Evolutionary conservation across 495 filamentous ascomycete genomes (phyloP).

Genomic region (Penicillium waksmanii): DNA sequence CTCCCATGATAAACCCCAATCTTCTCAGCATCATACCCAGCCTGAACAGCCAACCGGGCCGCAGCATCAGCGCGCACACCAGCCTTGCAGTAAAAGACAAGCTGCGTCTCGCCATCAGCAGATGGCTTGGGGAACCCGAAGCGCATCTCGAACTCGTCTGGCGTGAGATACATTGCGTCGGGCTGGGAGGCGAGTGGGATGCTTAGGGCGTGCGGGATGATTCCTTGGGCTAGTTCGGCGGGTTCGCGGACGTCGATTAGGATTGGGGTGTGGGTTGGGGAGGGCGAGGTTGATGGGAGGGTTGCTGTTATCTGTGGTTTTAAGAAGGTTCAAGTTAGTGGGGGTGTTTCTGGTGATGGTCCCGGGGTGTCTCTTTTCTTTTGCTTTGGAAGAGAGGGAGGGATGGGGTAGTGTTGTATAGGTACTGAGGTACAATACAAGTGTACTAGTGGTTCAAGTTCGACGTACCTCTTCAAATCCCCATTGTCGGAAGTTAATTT

Average conservation of each 20-base stretch:
- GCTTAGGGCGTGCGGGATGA: slow-evolving; percentile 78
- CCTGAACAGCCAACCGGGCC: slow-evolving; percentile 75
- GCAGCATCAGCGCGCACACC: slow-evolving; percentile 82
- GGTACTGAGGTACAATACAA: not conserved
- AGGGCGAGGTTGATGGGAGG: slow-evolving; percentile 32
- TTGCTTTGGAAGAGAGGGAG: not conserved
- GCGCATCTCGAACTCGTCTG: slow-evolving; percentile 70
- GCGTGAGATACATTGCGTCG: slow-evolving; percentile 72
- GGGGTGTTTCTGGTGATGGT: not conserved
- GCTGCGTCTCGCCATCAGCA: slow-evolving; percentile 25
- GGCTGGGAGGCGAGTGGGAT: slow-evolving; percentile 78
- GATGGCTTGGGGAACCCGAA: slow-evolving; percentile 52
- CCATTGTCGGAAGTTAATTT: slow-evolving; percentile 33
- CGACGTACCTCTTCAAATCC: slow-evolving; percentile 48
- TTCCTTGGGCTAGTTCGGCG: slow-evolving; percentile 70
- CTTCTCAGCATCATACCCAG: slow-evolving; percentile 71
- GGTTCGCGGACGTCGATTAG: slow-evolving; percentile 84
- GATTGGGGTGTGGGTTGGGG: slow-evolving; percentile 36
- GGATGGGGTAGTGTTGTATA: not conserved
- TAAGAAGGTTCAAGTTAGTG: not conserved
- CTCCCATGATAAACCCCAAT: slow-evolving; percentile 85
- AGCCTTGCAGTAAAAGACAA: slow-evolving; percentile 92
- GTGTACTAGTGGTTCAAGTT: too few relatives aligned
- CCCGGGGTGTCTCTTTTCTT: not conserved
- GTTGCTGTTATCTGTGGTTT: slow-evolving; percentile 41